Percentiles rank a stretch among this genome's conserved stretches.
These are phyloP conservation scores for Apophysomyces ossiformis DNA, from an alignment of 371 early-diverging fungal species.

Conservation along the genomic window DNA sequence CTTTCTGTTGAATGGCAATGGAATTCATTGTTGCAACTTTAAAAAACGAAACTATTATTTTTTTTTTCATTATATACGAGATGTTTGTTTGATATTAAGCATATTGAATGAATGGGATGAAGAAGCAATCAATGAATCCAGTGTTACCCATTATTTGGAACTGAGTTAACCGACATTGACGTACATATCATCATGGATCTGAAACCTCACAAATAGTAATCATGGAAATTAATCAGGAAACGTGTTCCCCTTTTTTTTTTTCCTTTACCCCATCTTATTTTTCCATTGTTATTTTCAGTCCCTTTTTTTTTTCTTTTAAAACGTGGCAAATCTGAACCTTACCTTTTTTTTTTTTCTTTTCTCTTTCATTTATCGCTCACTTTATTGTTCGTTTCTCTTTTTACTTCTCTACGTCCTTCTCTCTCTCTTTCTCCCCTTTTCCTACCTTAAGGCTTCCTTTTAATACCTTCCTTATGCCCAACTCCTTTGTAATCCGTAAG, in stretches of 20 bases:
- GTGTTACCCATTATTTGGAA: conserved; percentile 8
- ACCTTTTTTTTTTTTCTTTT: neutral
- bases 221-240: neutral
- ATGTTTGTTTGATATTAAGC: too few species aligned
- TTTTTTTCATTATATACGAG: too few species aligned
- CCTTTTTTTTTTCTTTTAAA: neutral
- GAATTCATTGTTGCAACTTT: too few species aligned
- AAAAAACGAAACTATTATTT: too few species aligned
- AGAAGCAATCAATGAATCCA: neutral
- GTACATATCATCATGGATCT: neutral
- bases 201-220: conserved; percentile 3
- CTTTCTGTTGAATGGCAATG: too few species aligned
- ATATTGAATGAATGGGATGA: too few species aligned
- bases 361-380: neutral
- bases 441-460: neutral
- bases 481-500: conserved; percentile 3
- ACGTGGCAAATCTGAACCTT: conserved; percentile 3
- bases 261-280: conserved; percentile 8
- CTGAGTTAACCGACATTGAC: conserved; percentile 2
- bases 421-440: neutral
- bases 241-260: neutral
- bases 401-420: neutral
- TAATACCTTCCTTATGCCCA: conserved; percentile 1
- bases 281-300: conserved; percentile 4
- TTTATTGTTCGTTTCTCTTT: neutral